Percentiles rank a stretch among this genome's conserved stretches.
Conservation (phyloP, 495 filamentous ascomycete species). For the Letharia lupina region DNA sequence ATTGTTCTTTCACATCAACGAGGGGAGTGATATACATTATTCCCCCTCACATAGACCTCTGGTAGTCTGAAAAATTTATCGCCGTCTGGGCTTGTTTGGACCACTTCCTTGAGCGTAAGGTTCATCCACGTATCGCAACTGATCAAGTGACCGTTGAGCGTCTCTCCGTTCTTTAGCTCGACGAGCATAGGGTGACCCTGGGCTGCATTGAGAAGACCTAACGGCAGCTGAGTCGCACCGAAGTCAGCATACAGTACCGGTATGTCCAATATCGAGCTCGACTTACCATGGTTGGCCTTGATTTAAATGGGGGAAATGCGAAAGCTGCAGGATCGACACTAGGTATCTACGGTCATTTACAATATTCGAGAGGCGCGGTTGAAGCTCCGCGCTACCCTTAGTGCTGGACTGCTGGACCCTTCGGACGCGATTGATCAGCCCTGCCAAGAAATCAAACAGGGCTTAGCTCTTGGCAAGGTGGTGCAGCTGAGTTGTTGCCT, state of each 20-base stretch:
- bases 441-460: not conserved
- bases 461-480: not conserved
- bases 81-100: slow-evolving; percentile 93
- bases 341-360: too few species aligned
- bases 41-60: slow-evolving; percentile 93
- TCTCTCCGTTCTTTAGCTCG: slow-evolving; percentile 98
- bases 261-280: not conserved
- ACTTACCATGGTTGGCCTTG: slow-evolving; percentile 11
- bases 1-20: not conserved
- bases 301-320: too few species aligned
- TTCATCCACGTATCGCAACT: slow-evolving; percentile 99
- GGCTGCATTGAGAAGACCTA: slow-evolving; percentile 87
- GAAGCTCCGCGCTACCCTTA: not conserved
- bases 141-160: slow-evolving; percentile 88
- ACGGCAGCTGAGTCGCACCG: slow-evolving; percentile 56
- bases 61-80: slow-evolving; percentile 85
- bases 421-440: not conserved
- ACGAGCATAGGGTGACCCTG: slow-evolving; percentile 99
- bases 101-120: slow-evolving; percentile 88
- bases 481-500: not conserved
- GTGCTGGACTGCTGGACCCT: too few species aligned
- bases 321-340: not conserved
- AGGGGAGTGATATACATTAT: slow-evolving; percentile 61
- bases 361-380: not conserved
- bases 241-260: not conserved